A percentile compares a stretch with the other conserved stretches of the same genome.
These are phyloP conservation scores for Ogataea siamensis DNA, from an alignment of 805 yeast genomes.

Conservation along the genomic window DNA sequence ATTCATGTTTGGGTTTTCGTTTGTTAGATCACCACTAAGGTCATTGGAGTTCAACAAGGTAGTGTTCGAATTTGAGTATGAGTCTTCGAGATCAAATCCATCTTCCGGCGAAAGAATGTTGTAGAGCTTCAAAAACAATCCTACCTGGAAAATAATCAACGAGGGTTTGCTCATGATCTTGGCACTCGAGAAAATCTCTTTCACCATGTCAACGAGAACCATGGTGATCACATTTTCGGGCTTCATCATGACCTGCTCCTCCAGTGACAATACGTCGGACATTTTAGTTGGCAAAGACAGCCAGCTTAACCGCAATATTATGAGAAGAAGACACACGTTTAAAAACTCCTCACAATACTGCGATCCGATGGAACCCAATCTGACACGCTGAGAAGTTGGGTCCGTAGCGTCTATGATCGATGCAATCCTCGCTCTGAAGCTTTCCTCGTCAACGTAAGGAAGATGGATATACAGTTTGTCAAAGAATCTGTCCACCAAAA, in stretches of 20 bases:
- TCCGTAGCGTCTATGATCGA: conserved; percentile 45
- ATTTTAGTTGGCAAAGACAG: conserved; percentile 47
- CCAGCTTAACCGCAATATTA: conserved; percentile 55
- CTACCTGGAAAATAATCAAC: conserved; percentile 56
- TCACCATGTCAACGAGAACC: conserved; percentile 43
- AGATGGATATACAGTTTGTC: conserved; percentile 57
- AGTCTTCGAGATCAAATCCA: conserved; percentile 43
- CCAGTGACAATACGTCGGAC: conserved; percentile 31
- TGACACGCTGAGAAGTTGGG: conserved; percentile 31
- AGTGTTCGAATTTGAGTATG: conserved; percentile 32
- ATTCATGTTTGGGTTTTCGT: conserved; percentile 37
- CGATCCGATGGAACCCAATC: conserved; percentile 31
- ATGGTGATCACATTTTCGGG: conserved; percentile 42
- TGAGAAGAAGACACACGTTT: conserved; percentile 49
- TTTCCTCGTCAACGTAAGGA: conserved; percentile 63
- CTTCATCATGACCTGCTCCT: conserved; percentile 34
- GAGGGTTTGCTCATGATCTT: conserved; percentile 44
- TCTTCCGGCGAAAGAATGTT: conserved; percentile 58
- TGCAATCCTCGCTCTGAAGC: conserved; percentile 42
- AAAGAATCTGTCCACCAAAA: conserved; percentile 58
- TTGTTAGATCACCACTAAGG: conserved; percentile 36
- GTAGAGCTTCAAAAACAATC: conserved; percentile 54
- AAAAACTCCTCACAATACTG: conserved; percentile 44
- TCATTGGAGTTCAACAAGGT: conserved; percentile 31
- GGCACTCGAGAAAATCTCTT: conserved; percentile 42